These are phyloP conservation scores for Pseudoneurospora amorphoporcata DNA, from an alignment of 495 filamentous ascomycete species.

Conservation along the genomic window DNA sequence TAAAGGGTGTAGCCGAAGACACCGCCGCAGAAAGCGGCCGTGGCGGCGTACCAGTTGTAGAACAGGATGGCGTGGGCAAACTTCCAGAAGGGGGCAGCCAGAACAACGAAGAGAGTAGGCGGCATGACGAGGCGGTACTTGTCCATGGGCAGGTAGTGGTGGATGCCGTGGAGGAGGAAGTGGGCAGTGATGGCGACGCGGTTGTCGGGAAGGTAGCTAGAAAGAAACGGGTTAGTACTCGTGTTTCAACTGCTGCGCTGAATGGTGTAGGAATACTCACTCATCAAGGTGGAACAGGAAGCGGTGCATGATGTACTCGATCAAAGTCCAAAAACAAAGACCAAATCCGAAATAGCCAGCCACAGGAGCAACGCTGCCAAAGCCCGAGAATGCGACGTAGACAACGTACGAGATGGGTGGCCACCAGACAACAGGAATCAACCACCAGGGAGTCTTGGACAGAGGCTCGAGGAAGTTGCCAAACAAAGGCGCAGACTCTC, in stretches of 20 bases:
- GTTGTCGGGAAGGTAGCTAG: constrained; percentile 83
- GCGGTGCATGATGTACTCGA: constrained; percentile 86
- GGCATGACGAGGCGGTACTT: constrained; percentile 96
- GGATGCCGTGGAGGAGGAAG: constrained; percentile 93
- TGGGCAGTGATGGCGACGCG: constrained; percentile 78
- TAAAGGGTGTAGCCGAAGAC: constrained; percentile 95
- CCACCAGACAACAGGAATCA: constrained; percentile 79
- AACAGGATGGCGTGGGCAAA: constrained; percentile 75
- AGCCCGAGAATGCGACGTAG: constrained; percentile 51
- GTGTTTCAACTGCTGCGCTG: not conserved
- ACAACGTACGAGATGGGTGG: constrained; percentile 68
- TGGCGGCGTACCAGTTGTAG: constrained; percentile 75
- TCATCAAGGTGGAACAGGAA: constrained; percentile 90
- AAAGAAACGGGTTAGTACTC: constrained; percentile 9
- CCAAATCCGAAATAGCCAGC: constrained; percentile 54
- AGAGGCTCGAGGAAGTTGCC: constrained; percentile 96
- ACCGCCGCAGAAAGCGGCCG: constrained; percentile 73
- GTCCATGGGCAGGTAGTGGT: constrained; percentile 99
- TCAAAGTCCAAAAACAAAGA: constrained; percentile 70
- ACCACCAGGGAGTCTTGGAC: constrained; percentile 86
- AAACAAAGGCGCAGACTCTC: constrained; percentile 86
- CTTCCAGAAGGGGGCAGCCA: constrained; percentile 89
- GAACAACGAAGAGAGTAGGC: constrained; percentile 71
- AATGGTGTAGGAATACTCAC: constrained; percentile 39
- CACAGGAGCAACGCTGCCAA: constrained; percentile 26